Evolutionary conservation across 2,329 filamentous ascomycete species (phyloP).

Genomic region (Epichloe aotearoae): DNA sequence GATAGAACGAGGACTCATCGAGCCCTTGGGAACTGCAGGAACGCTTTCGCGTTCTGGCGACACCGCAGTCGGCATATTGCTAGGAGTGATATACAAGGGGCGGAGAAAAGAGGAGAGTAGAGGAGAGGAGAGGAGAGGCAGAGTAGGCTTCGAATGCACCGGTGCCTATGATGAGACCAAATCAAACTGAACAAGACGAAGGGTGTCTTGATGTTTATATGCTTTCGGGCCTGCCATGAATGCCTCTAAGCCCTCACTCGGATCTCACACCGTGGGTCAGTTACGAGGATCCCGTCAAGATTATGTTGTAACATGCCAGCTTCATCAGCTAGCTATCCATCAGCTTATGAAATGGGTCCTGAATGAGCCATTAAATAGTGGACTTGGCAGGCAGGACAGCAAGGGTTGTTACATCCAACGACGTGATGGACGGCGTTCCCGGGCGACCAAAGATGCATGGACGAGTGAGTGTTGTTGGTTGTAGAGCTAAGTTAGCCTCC

Average conservation of each 20-base stretch:
- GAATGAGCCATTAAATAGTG: background rate
- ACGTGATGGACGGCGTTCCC: background rate
- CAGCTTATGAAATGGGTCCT: background rate
- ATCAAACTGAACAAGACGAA: background rate
- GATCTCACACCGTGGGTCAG: background rate
- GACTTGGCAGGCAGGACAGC: background rate
- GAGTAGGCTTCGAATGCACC: too few relatives aligned
- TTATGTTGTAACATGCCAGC: background rate
- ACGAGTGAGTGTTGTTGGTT: background rate
- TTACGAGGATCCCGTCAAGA: background rate
- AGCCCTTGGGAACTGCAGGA: background rate
- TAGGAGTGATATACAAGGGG: background rate
- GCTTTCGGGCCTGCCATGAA: background rate
- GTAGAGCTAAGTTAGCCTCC: too few relatives aligned
- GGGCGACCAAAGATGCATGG: background rate
- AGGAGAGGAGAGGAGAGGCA: too few relatives aligned
- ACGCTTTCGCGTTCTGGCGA: background rate
- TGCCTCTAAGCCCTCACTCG: background rate
- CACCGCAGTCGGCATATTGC: background rate
- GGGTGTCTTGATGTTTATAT: background rate
- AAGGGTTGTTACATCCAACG: background rate
- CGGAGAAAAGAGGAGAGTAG: too few relatives aligned
- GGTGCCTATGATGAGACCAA: too few relatives aligned
- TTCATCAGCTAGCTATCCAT: background rate
- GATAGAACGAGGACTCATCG: conserved; percentile 1